Evolutionary conservation across 2,329 filamentous ascomycete genomes (phyloP).

Genomic region (Hymenoscyphus repandus): DNA sequence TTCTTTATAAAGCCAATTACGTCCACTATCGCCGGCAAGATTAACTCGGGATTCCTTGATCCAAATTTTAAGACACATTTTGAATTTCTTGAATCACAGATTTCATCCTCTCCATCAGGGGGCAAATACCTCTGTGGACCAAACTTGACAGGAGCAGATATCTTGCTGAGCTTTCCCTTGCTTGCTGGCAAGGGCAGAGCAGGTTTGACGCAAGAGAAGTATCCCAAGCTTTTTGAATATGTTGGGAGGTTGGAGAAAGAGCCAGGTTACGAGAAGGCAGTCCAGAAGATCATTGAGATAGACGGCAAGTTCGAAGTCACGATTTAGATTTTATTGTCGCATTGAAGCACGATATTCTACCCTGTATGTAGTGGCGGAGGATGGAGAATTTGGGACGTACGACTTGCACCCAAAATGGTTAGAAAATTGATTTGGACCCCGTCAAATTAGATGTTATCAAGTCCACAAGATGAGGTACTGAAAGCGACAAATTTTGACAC

Average conservation of each 20-base stretch:
- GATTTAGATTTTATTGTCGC: neutral
- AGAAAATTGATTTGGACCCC: too few species aligned
- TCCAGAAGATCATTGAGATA: constrained; percentile 43
- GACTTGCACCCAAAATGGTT: too few species aligned
- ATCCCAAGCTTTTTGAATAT: constrained; percentile 43
- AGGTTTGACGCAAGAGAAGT: constrained; percentile 35
- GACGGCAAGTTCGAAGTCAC: constrained; percentile 30
- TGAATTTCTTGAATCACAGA: constrained; percentile 44
- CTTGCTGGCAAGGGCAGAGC: constrained; percentile 36
- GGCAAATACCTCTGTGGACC: constrained; percentile 46
- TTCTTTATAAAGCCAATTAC: constrained; percentile 67
- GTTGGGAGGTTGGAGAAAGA: constrained; percentile 39
- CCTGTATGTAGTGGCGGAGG: too few species aligned
- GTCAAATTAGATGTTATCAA: too few species aligned
- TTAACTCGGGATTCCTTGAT: constrained; percentile 40
- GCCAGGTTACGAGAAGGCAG: constrained; percentile 39
- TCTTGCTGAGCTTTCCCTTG: constrained; percentile 46
- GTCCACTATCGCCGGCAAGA: constrained; percentile 42
- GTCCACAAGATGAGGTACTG: too few species aligned
- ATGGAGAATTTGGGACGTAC: too few species aligned
- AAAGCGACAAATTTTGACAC: too few species aligned
- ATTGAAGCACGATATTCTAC: too few species aligned
- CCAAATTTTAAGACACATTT: constrained; percentile 44
- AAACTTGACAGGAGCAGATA: constrained; percentile 45
- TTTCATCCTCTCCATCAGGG: constrained; percentile 40